Evolutionary conservation across 495 filamentous ascomycete genomes (phyloP), one percentile per base, ranked within the genome.

Genomic region (Xylaria sp.): DNA sequence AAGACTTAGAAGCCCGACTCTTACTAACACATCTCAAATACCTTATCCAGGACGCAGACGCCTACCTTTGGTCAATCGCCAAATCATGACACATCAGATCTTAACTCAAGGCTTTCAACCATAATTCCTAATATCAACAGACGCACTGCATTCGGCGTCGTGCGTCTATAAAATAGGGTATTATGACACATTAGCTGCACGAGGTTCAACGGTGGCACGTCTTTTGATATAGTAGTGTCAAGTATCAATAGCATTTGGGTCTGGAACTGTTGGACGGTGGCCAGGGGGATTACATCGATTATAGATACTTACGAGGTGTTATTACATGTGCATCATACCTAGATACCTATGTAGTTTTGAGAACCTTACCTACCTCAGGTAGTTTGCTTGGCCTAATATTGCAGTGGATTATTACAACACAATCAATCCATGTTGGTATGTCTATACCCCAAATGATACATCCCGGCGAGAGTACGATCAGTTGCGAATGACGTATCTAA

Each of bases 51-150:
- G 75, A 8, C 76, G 75, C 62, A 73, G 76, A 69, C 76, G 76
- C 31, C 73, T 77, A 37, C 76, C 76, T 19, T 71, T 78, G 24
- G 69, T 71, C 33, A 78, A 77, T 29, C 76, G 76, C 61, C 75
- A 78, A 70, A 75, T 78, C 26, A 74, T 78, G 73, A 78, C 76
- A 5, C 76, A 78, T 59, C 75, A 78, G 62, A 78, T 78, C 44
- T 35, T 78, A 26, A 78, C 76, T 12, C 76, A 78, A 41, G 76
- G 76, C 4, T 78, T 75, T 35, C 76, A 77, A 29, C 76, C 73
- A 46, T 78, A 46, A 75, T 44, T 41, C 58, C 24, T 7, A 41
- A 31, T 35, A 33, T 4, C 21, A 41, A 52, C 9, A 12, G 11
- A 19, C 15, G 43, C n/a, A n/a, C 9, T 35, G 48, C 35, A 55